These are phyloP conservation scores for Capronia americana DNA, from an alignment of 2,329 filamentous ascomycete genomes.

Conservation along the genomic window DNA sequence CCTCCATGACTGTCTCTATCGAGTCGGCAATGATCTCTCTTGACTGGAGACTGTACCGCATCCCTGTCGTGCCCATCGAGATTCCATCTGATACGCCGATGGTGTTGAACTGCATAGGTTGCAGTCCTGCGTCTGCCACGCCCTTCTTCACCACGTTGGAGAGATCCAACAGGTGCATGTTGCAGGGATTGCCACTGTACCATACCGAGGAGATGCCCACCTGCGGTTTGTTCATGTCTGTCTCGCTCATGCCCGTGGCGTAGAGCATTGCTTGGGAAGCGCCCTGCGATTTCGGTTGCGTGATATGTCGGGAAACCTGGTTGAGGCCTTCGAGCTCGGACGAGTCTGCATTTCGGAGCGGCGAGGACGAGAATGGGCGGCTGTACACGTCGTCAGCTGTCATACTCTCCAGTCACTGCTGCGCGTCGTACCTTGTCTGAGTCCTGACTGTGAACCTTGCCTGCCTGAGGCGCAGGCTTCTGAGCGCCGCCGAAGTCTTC, in stretches of 20 bases:
- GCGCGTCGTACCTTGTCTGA: conserved; percentile 7
- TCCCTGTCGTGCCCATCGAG: conserved; percentile 96
- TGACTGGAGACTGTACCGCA: conserved; percentile 94
- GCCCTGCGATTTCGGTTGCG: conserved; percentile 96
- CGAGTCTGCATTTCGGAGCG: conserved; percentile 13
- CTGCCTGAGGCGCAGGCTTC: conserved; percentile 34
- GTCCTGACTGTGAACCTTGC: conserved; percentile 18
- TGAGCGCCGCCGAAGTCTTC: conserved; percentile 31
- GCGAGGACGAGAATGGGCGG: conserved; percentile 31
- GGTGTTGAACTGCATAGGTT: conserved; percentile 98
- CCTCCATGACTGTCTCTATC: conserved; percentile 98
- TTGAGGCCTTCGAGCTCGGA: conserved; percentile 64
- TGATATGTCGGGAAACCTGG: conserved; percentile 82
- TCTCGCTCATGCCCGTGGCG: conserved; percentile 84
- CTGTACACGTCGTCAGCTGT: conserved; percentile 12
- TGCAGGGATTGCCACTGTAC: conserved; percentile 98
- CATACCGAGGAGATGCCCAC: conserved; percentile 97
- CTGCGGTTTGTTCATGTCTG: conserved; percentile 94
- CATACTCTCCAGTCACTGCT: background rate
- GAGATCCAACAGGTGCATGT: conserved; percentile 96
- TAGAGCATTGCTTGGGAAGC: conserved; percentile 99
- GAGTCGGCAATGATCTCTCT: conserved; percentile 97
- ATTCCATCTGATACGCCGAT: conserved; percentile 97
- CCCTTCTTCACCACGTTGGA: conserved; percentile 77
- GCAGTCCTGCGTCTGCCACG: conserved; percentile 75